Base-by-base conservation (phyloP, 148 eudicot genomes). In the Bassia scoparia region DNA sequence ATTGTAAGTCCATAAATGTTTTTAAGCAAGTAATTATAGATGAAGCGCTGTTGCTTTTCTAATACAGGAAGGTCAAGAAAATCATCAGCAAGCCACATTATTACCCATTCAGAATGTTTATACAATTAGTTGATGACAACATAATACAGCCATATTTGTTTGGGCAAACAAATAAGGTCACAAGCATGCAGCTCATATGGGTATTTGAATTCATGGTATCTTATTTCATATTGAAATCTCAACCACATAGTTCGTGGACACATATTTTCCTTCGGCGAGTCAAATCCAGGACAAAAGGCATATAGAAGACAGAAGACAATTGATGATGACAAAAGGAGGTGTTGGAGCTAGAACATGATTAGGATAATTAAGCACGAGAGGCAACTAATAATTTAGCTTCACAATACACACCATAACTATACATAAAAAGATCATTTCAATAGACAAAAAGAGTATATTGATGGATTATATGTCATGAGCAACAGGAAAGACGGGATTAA, bases 211-310 rank as follows among this genome's bases (percentile, higher is more conserved):
- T 53, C 3, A 12, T 70, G 13, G 26, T 1, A 18, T 53, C 31
- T 34, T 30, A 34, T 69, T 69, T 23, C 21, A 34, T 34, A 34
- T 21, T 70, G 61, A 70, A 70, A 21, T 61, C 49, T 15, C 49
- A 24, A 66, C 34, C 14, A 66, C 68, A 15, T n/a, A 5, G 43
- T n/a, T n/a, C 18, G 16, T n/a, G 54, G 18, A 53, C 23, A 13
- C 18, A 35, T 34, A 33, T 34, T 34, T 70, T 54, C 29, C 26
- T 4, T 49, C 27, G n/a, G n/a, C n/a, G n/a, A n/a, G n/a, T 3
- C 29, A 26, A 34, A 46, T 13, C 54, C 37, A 67, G 49, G 71
- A 68, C 55, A 46, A 68, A 48, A 29, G 2, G 24, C 56, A 48
- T 20, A 1, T 18, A 31, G 2, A 12, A 30, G 27, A 26, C 34